Conservation (phyloP, 495 filamentous ascomycete species). For the Diplogelasinospora grovesii region DNA sequence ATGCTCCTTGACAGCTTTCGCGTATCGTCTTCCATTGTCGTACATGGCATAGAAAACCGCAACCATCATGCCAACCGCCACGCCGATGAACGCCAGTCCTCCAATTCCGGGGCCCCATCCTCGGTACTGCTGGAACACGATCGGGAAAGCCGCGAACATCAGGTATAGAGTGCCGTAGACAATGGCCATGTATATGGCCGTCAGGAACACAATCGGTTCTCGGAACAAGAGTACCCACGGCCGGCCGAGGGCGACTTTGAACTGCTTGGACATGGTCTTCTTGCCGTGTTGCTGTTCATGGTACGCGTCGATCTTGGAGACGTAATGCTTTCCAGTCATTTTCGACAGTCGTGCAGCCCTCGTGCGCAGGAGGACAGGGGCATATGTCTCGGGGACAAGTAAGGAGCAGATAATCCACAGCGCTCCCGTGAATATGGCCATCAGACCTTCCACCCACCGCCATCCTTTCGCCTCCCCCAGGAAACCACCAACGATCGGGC, state of each 20-base stretch:
- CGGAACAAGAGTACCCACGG: constrained; percentile 69
- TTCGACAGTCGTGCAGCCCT: constrained; percentile 62
- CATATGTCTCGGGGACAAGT: constrained; percentile 84
- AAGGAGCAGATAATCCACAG: constrained; percentile 55
- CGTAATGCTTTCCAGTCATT: constrained; percentile 59
- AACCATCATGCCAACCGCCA: constrained; percentile 69
- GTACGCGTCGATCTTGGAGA: constrained; percentile 46
- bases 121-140: constrained; percentile 69
- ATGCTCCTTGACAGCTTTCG: constrained; percentile 43
- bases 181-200: constrained; percentile 71
- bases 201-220: constrained; percentile 77
- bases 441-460: constrained; percentile 60
- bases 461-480: constrained; percentile 45
- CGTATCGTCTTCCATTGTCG: constrained; percentile 60
- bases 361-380: constrained; percentile 56
- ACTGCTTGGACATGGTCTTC: constrained; percentile 38
- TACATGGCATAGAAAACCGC: constrained; percentile 61
- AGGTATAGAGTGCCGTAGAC: constrained; percentile 83
- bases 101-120: constrained; percentile 64
- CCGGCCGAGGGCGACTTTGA: constrained; percentile 48
- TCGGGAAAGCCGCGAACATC: constrained; percentile 81
- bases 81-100: constrained; percentile 72
- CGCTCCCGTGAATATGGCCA: constrained; percentile 63
- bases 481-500: constrained; percentile 53
- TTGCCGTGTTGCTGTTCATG: too few species aligned